A percentile compares a stretch with the other conserved stretches of the same genome.
These are phyloP conservation scores for Carex kokanica DNA, from an alignment of 176 grass and related monocot species.

Conservation along the genomic window DNA sequence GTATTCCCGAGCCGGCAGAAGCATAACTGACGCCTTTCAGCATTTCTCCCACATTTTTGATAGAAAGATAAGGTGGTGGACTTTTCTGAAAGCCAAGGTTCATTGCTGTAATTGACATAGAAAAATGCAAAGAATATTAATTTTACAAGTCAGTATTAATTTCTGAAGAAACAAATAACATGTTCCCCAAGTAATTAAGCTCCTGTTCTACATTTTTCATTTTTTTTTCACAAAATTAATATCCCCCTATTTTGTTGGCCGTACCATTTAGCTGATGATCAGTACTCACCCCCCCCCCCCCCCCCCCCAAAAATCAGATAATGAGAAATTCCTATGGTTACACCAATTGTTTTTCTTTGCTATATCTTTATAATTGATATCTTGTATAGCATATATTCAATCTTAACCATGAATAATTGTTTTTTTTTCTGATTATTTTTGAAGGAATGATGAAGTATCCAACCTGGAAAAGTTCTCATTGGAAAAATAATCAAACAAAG, in stretches of 20 bases:
- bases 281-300: too few species aligned
- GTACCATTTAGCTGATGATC: not conserved
- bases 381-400: too few species aligned
- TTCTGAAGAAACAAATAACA: not conserved
- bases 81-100: conserved; percentile 27
- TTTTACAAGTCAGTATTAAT: not conserved
- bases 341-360: not conserved
- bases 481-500: not conserved
- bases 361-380: too few species aligned
- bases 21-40: conserved; percentile 36
- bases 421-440: not conserved
- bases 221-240: not conserved
- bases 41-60: not conserved
- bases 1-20: conserved; percentile 35
- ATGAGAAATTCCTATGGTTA: too few species aligned
- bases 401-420: too few species aligned
- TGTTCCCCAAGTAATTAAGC: not conserved
- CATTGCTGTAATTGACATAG: conserved; percentile 10
- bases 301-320: too few species aligned
- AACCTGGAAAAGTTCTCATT: not conserved
- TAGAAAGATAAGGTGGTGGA: conserved; percentile 35
- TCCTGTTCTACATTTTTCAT: not conserved
- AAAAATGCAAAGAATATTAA: not conserved
- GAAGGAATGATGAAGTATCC: not conserved
- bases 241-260: not conserved